These are phyloP conservation scores for Phlyctochytrium arcticum DNA, from an alignment of 192 early-diverging fungal genomes.

Conservation along the genomic window DNA sequence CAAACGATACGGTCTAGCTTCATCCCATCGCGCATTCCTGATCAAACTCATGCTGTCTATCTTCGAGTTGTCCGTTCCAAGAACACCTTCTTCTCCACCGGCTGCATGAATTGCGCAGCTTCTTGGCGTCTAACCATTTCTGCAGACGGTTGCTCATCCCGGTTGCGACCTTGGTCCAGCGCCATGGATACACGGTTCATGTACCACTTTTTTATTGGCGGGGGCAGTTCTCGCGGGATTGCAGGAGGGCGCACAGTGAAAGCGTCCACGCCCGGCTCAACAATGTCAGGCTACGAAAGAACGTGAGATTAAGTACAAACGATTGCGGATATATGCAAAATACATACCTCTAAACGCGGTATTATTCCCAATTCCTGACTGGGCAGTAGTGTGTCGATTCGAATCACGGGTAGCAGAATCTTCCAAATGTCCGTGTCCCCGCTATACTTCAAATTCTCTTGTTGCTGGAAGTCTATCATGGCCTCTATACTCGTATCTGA, in stretches of 20 bases:
- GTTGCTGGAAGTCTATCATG: conserved; percentile 23
- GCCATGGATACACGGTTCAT: conserved; percentile 53
- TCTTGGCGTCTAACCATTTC: conserved; percentile 25
- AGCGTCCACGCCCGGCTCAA: conserved; percentile 32
- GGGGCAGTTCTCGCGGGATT: conserved; percentile 42
- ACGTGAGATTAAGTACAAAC: neutral
- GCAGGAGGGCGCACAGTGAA: conserved; percentile 49
- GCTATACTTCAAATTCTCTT: conserved; percentile 29
- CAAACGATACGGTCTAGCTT: too few relatives aligned
- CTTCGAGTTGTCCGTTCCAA: conserved; percentile 24
- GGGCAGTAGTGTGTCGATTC: conserved; percentile 35
- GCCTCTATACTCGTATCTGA: conserved; percentile 45
- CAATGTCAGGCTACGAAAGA: conserved; percentile 33
- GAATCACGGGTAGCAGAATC: conserved; percentile 41
- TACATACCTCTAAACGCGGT: conserved; percentile 33
- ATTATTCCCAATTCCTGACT: conserved; percentile 35
- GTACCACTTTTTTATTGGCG: conserved; percentile 52
- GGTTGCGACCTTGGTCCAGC: conserved; percentile 34
- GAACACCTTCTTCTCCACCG: conserved; percentile 45
- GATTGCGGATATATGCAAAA: neutral
- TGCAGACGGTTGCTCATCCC: neutral
- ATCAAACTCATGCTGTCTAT: too few relatives aligned
- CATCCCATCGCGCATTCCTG: too few relatives aligned
- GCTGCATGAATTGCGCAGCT: conserved; percentile 37
- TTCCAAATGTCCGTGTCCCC: conserved; percentile 51